Conservation (phyloP, 768 basidiomycete species). For the Cystofilobasidium bisporidii region DNA sequence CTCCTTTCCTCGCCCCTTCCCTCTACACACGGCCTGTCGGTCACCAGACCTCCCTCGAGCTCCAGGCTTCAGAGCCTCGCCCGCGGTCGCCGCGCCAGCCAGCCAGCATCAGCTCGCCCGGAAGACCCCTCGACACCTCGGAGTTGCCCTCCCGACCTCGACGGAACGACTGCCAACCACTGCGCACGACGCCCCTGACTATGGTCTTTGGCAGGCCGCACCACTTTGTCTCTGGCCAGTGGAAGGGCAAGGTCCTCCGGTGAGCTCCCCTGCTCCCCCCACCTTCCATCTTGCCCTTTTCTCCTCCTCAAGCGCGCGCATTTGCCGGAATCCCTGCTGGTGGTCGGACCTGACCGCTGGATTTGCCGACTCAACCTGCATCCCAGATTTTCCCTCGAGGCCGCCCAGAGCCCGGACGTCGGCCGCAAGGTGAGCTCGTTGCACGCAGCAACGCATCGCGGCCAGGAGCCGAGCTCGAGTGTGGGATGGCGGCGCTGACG, state of each 20-base stretch:
- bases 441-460: no score
- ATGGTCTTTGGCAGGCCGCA: slow-evolving; percentile 2
- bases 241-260: neutral
- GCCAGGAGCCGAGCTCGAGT: no score
- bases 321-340: neutral
- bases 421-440: slow-evolving; percentile 22
- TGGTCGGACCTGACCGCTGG: neutral
- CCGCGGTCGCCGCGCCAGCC: no score
- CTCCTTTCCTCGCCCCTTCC: no score
- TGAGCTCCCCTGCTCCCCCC: neutral
- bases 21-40: no score
- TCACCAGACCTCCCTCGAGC: no score
- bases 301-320: neutral
- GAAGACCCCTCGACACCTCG: neutral
- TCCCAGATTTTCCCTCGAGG: slow-evolving; percentile 19
- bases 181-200: neutral
- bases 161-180: neutral
- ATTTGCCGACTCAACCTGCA: neutral
- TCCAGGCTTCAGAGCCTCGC: no score
- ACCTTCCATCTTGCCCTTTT: neutral
- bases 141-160: neutral
- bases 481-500: no score
- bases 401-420: slow-evolving; percentile 14
- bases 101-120: neutral
- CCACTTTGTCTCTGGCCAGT: slow-evolving; percentile 3